Percentiles rank a stretch among this genome's conserved stretches.
These are phyloP conservation scores for Phyllosticta citribraziliensis DNA, from an alignment of 2,329 filamentous ascomycete genomes.

Conservation along the genomic window DNA sequence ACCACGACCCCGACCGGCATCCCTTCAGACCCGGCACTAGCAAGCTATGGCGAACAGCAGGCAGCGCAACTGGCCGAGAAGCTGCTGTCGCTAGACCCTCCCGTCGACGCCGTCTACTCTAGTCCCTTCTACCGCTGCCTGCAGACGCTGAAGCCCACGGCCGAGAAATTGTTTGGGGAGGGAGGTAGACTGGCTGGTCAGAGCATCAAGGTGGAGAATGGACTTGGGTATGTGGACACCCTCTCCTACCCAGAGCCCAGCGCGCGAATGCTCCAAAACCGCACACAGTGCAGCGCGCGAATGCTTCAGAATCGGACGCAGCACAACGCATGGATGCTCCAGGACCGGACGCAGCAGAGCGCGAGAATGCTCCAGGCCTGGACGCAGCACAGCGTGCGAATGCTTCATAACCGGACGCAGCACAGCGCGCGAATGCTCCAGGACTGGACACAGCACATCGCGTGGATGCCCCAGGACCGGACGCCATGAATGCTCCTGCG, in stretches of 20 bases:
- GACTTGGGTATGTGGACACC: constrained; percentile 36
- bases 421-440: too few relatives aligned
- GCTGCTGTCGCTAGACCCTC: constrained; percentile 52
- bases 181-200: constrained; percentile 20
- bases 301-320: too few relatives aligned
- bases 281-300: too few relatives aligned
- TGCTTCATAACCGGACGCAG: too few relatives aligned
- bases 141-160: constrained; percentile 29
- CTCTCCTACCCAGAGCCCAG: background rate
- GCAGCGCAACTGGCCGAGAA: constrained; percentile 63
- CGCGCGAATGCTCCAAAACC: background rate
- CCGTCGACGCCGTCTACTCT: constrained; percentile 64
- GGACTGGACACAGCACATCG: too few relatives aligned
- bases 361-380: too few relatives aligned
- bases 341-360: background rate
- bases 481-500: too few relatives aligned
- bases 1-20: constrained; percentile 71
- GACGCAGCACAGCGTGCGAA: too few relatives aligned
- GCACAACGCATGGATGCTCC: too few relatives aligned
- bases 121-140: constrained; percentile 35
- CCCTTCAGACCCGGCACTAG: constrained; percentile 76
- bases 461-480: too few relatives aligned
- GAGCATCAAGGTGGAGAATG: constrained; percentile 43
- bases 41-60: constrained; percentile 77
- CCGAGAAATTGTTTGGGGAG: constrained; percentile 21